Evolutionary conservation across 148 eudicot genomes (phyloP).

Genomic region (Selenicereus undatus): DNA sequence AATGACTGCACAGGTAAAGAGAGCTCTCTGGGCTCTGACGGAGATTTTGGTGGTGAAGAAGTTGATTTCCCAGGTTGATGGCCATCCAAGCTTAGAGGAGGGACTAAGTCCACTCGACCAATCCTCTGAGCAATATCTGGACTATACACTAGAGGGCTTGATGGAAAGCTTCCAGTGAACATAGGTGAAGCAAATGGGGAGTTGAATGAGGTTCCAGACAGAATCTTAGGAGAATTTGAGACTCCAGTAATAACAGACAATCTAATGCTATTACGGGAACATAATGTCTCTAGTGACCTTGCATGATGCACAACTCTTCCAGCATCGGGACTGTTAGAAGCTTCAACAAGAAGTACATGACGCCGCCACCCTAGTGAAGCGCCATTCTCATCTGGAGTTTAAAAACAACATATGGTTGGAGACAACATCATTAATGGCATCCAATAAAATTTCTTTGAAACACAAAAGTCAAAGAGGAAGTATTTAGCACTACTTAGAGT

Average conservation of each 20-base stretch:
- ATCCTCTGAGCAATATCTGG: slow-evolving; percentile 62
- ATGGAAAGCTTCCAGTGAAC: slow-evolving; percentile 98
- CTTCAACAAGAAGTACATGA: slow-evolving; percentile 83
- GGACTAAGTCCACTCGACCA: slow-evolving; percentile 78
- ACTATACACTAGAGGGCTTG: slow-evolving; percentile 82
- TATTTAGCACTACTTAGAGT: background rate
- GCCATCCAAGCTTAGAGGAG: slow-evolving; percentile 95
- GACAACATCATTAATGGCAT: background rate
- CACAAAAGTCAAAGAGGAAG: too few species aligned
- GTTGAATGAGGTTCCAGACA: slow-evolving; percentile 52
- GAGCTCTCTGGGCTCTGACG: slow-evolving; percentile 64
- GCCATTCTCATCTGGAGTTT: slow-evolving; percentile 45
- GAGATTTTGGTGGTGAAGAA: slow-evolving; percentile 60
- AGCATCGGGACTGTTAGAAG: slow-evolving; percentile 87
- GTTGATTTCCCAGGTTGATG: slow-evolving; percentile 54
- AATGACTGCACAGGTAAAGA: slow-evolving; percentile 63
- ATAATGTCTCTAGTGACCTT: slow-evolving; percentile 84
- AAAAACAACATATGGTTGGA: slow-evolving; percentile 7
- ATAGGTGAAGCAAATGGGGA: slow-evolving; percentile 85
- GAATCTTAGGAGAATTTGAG: slow-evolving; percentile 45
- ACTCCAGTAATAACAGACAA: slow-evolving; percentile 51
- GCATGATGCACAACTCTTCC: slow-evolving; percentile 90
- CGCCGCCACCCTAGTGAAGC: slow-evolving; percentile 95
- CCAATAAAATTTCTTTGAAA: background rate
- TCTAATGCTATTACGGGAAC: slow-evolving; percentile 61